Percentiles rank a stretch among this genome's conserved stretches.
Conservation (phyloP, 2,329 filamentous ascomycete genomes). For the Botryosphaeria dothidea region DNA sequence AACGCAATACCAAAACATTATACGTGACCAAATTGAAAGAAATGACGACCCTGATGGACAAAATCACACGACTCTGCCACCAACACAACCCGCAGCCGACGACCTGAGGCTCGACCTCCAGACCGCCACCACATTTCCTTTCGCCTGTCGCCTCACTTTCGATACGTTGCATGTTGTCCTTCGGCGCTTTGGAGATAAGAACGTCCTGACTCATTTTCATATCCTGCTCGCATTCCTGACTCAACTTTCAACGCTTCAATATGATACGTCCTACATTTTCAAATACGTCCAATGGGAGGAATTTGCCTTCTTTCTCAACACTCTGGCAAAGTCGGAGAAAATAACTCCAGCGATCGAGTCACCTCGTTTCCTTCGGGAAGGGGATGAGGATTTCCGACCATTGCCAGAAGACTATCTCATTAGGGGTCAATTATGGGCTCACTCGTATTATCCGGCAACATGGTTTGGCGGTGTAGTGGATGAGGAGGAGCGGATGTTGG, state of each 20-base stretch:
- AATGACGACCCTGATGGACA: neutral
- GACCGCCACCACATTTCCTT: conserved; percentile 27
- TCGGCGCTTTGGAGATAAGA: conserved; percentile 56
- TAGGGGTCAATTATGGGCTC: conserved; percentile 62
- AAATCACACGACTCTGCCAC: neutral
- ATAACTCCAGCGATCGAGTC: neutral
- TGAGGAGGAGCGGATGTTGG: conserved; percentile 68
- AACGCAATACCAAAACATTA: conserved; percentile 22
- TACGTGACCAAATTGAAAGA: conserved; percentile 26
- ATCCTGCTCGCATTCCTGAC: conserved; percentile 62
- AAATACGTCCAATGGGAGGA: conserved; percentile 55
- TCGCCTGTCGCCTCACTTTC: conserved; percentile 45
- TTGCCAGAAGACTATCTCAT: conserved; percentile 70
- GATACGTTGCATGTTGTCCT: conserved; percentile 52
- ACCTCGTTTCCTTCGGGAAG: conserved; percentile 51
- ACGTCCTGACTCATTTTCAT: conserved; percentile 64
- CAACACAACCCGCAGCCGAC: neutral
- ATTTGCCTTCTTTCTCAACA: conserved; percentile 55
- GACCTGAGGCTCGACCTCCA: conserved; percentile 21
- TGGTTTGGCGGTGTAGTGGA: conserved; percentile 66
- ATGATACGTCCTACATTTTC: conserved; percentile 31
- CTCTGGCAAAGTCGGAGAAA: conserved; percentile 32
- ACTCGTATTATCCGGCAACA: conserved; percentile 57
- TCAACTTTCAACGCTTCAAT: conserved; percentile 38
- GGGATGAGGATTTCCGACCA: conserved; percentile 51